Percentiles rank a stretch among this genome's conserved stretches.
Conservation (phyloP, 768 basidiomycete species). For the Pleurotus cornucopiae region DNA sequence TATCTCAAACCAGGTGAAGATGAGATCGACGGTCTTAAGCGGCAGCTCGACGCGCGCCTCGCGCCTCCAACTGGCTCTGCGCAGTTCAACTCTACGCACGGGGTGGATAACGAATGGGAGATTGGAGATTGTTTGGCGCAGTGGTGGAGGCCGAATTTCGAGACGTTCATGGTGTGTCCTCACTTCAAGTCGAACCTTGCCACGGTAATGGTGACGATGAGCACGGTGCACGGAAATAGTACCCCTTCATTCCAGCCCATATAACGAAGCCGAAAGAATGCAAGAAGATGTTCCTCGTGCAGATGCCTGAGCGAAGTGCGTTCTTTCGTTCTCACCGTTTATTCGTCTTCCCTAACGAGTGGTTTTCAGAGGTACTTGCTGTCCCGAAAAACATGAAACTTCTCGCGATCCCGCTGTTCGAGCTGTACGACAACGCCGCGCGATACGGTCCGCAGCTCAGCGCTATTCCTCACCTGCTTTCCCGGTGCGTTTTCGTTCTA, state of each 20-base stretch:
- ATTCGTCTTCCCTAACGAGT: not conserved
- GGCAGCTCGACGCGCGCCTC: slow-evolving; percentile 83
- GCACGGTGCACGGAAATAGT: slow-evolving; percentile 43
- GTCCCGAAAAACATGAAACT: slow-evolving; percentile 99
- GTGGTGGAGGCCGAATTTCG: slow-evolving; percentile 99
- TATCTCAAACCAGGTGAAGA: slow-evolving; percentile 97
- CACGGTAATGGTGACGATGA: not conserved
- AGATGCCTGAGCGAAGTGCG: slow-evolving; percentile 93
- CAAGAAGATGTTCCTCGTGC: slow-evolving; percentile 93
- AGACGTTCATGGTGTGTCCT: slow-evolving; percentile 90
- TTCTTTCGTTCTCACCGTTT: slow-evolving; percentile 12
- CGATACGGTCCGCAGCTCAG: slow-evolving; percentile 83
- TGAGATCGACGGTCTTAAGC: slow-evolving; percentile 87
- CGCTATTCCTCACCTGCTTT: slow-evolving; percentile 71
- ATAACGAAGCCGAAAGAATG: slow-evolving; percentile 98
- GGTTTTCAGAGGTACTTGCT: slow-evolving; percentile 77
- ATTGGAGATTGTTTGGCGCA: slow-evolving; percentile 95
- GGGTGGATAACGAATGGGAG: slow-evolving; percentile 89
- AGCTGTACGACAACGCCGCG: slow-evolving; percentile 96
- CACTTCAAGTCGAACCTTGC: too few relatives aligned
- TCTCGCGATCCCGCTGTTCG: slow-evolving; percentile 92
- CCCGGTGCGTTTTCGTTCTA: not conserved
- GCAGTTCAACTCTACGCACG: slow-evolving; percentile 70
- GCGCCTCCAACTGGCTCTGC: slow-evolving; percentile 67
- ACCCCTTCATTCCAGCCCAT: slow-evolving; percentile 92